These are phyloP conservation scores for Helminthosporium solani DNA, from an alignment of 2,329 filamentous ascomycete genomes.

Conservation along the genomic window DNA sequence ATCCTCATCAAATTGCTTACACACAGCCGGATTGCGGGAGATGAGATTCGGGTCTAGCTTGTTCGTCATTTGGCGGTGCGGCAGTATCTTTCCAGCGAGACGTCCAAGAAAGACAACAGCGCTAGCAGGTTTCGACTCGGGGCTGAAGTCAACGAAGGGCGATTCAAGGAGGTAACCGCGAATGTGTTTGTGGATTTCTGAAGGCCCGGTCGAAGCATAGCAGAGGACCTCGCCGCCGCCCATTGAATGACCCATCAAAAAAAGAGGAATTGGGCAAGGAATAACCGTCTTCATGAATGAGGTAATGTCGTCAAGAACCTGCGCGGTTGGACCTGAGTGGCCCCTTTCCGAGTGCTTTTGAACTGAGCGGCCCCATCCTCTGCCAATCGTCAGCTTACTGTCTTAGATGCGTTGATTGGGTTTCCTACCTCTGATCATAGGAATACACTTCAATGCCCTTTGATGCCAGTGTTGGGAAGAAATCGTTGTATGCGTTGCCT, in stretches of 20 bases:
- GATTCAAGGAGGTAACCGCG: slow-evolving; percentile 73
- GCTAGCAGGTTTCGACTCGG: slow-evolving; percentile 61
- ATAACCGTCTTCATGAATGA: slow-evolving; percentile 68
- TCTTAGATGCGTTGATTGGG: not conserved
- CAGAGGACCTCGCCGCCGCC: slow-evolving; percentile 76
- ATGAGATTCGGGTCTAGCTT: slow-evolving; percentile 65
- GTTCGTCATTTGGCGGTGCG: slow-evolving; percentile 65
- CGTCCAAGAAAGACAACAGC: slow-evolving; percentile 67
- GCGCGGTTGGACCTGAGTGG: slow-evolving; percentile 69
- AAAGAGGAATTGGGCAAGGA: slow-evolving; percentile 61
- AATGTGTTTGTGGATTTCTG: slow-evolving; percentile 59
- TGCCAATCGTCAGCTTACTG: slow-evolving; percentile 6
- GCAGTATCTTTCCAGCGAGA: slow-evolving; percentile 67
- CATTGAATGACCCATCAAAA: slow-evolving; percentile 90
- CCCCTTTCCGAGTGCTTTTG: slow-evolving; percentile 63
- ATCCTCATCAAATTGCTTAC: slow-evolving; percentile 64
- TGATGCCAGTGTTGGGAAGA: slow-evolving; percentile 70
- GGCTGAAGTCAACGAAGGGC: slow-evolving; percentile 76
- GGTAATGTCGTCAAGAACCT: slow-evolving; percentile 75
- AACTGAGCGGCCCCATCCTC: slow-evolving; percentile 80
- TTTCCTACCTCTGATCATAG: slow-evolving; percentile 69
- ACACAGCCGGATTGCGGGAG: slow-evolving; percentile 65
- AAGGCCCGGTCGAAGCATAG: slow-evolving; percentile 51
- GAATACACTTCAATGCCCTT: slow-evolving; percentile 73
- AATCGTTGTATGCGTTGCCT: slow-evolving; percentile 70